phyloP scores from a whole-genome alignment of 2,329 filamentous ascomycete genomes.

The Metarhizium brunneum region DNA sequence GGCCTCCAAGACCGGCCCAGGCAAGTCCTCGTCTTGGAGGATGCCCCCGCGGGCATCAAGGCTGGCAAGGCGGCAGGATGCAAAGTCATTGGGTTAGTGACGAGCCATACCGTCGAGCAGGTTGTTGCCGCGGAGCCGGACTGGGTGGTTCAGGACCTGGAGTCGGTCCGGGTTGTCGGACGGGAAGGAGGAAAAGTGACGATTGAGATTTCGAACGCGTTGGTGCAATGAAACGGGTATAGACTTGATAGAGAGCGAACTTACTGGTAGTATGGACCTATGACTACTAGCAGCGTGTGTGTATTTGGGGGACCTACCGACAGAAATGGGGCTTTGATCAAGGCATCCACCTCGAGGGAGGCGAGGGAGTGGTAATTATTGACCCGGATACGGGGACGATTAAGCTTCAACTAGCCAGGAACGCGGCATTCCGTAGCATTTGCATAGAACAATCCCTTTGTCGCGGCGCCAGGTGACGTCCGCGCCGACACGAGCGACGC shows the following conservation, averaged over 20 bases:
- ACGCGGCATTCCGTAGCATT: not conserved
- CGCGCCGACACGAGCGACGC: not conserved
- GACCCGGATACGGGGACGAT: not conserved
- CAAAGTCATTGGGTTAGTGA: slow-evolving; percentile 74
- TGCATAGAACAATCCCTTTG: slow-evolving; percentile 1
- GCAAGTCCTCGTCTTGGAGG: slow-evolving; percentile 70
- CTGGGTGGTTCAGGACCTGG: slow-evolving; percentile 75
- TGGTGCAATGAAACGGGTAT: slow-evolving; percentile 24
- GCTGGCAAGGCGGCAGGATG: slow-evolving; percentile 82
- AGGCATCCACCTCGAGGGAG: not conserved
- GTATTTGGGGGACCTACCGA: no score
- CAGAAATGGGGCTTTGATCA: no score
- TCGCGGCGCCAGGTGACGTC: not conserved
- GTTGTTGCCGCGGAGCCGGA: slow-evolving; percentile 70
- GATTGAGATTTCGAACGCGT: slow-evolving; percentile 58
- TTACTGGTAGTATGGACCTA: no score
- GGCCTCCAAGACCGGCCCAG: slow-evolving; percentile 37
- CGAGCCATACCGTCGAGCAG: slow-evolving; percentile 69
- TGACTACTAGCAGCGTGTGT: no score
- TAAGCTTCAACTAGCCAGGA: slow-evolving; percentile 2
- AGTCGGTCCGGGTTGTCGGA: slow-evolving; percentile 57
- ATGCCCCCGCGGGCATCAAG: slow-evolving; percentile 76
- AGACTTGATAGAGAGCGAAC: no score
- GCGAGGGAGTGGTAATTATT: not conserved
- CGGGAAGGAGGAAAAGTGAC: slow-evolving; percentile 48